Conservation (phyloP, 257 asterid genomes). For the Petunia axillaris region DNA sequence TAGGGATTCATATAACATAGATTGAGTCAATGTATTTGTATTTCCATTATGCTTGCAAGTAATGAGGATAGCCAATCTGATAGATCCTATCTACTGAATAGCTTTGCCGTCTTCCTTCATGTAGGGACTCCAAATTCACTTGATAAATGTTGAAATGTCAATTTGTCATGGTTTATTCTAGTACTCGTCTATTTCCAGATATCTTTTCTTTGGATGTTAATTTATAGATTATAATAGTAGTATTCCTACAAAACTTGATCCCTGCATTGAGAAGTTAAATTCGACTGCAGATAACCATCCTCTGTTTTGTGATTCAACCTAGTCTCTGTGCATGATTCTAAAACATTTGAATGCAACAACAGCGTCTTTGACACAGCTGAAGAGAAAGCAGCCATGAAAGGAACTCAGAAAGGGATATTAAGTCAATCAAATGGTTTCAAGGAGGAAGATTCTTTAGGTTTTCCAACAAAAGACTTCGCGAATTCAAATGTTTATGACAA, state of each 20-base stretch:
- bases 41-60: neutral
- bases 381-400: constrained; percentile 59
- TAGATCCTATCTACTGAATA: neutral
- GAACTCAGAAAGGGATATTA: constrained; percentile 46
- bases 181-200: neutral
- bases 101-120: neutral
- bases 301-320: constrained; percentile 23
- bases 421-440: constrained; percentile 44
- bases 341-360: constrained; percentile 42
- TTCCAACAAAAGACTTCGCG: constrained; percentile 41
- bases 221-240: neutral
- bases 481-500: constrained; percentile 42
- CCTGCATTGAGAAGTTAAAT: constrained; percentile 26
- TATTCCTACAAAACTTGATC: constrained; percentile 5
- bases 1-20: neutral
- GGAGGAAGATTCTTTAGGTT: constrained; percentile 39
- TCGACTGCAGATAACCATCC: constrained; percentile 15
- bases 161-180: neutral
- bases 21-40: neutral
- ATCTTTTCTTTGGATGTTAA: neutral
- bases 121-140: neutral
- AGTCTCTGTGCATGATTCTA: constrained; percentile 29
- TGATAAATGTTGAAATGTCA: neutral
- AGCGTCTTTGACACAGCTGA: constrained; percentile 51
- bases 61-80: neutral